Evolutionary conservation across 192 early-diverging fungal genomes (phyloP).

Genomic region (Coemansia sp.): DNA sequence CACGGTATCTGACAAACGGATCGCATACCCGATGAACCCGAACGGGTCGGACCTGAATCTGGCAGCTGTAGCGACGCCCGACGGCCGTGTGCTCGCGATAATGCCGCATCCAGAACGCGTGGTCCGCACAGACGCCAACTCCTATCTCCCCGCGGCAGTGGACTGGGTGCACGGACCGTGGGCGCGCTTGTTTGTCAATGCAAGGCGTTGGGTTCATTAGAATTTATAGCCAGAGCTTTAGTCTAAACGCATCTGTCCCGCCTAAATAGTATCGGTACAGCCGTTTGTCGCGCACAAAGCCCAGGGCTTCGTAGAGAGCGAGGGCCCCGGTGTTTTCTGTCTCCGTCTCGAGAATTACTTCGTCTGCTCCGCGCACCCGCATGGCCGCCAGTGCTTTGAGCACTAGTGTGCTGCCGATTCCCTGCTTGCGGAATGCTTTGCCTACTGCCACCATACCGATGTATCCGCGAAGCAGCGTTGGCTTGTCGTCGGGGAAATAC

Average conservation of each 20-base stretch:
- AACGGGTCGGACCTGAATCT: constrained; percentile 89
- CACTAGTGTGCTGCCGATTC: constrained; percentile 78
- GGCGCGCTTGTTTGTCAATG: constrained; percentile 92
- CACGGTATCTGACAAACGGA: constrained; percentile 61
- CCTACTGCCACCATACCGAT: constrained; percentile 96
- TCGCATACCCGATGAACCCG: constrained; percentile 95
- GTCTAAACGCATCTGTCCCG: constrained; percentile 85
- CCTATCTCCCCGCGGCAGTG: constrained; percentile 66
- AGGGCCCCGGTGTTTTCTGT: constrained; percentile 80
- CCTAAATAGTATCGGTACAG: constrained; percentile 90
- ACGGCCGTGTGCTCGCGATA: constrained; percentile 87
- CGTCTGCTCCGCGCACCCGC: constrained; percentile 73
- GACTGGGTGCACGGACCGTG: constrained; percentile 69
- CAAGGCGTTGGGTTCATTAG: constrained; percentile 68
- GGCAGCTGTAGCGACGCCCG: constrained; percentile 77
- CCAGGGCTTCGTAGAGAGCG: constrained; percentile 82
- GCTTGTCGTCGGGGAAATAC: constrained; percentile 10
- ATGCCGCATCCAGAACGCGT: constrained; percentile 99
- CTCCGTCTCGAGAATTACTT: constrained; percentile 87
- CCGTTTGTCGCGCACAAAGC: constrained; percentile 91
- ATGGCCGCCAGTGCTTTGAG: constrained; percentile 69
- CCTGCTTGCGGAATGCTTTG: constrained; percentile 71
- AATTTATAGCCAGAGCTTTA: constrained; percentile 60
- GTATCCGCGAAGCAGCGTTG: constrained; percentile 68
- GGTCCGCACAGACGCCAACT: constrained; percentile 79